Evolutionary conservation across 2,329 filamentous ascomycete genomes (phyloP).

Genomic region (Penicillium sclerotigenum): DNA sequence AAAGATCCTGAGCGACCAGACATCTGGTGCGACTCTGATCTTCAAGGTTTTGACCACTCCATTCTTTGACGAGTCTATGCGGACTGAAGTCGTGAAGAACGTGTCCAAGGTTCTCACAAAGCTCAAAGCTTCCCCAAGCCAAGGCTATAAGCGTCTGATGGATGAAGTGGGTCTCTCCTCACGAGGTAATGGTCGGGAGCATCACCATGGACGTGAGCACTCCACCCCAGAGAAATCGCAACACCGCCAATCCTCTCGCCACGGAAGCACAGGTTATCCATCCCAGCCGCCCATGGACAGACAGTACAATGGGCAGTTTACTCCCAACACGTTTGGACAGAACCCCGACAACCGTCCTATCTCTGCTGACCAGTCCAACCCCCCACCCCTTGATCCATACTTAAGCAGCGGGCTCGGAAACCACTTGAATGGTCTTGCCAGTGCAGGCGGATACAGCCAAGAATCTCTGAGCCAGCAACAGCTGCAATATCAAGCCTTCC

Average conservation of each 20-base stretch:
- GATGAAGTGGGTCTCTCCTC: conserved; percentile 89
- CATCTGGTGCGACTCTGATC: conserved; percentile 89
- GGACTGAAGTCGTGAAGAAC: conserved; percentile 83
- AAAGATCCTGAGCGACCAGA: conserved; percentile 84
- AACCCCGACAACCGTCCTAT: conserved; percentile 39
- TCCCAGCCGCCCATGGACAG: conserved; percentile 40
- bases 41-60: conserved; percentile 98
- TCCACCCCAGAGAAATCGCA: conserved; percentile 42
- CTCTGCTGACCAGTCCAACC: conserved; percentile 35
- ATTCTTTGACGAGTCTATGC: conserved; percentile 91
- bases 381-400: conserved; percentile 41
- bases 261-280: conserved; percentile 37
- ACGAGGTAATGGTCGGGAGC: conserved; percentile 39
- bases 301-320: conserved; percentile 43
- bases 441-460: conserved; percentile 35
- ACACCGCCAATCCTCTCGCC: conserved; percentile 43
- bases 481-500: conserved; percentile 57
- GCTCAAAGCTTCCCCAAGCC: conserved; percentile 88
- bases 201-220: conserved; percentile 41
- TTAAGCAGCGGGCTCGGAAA: conserved; percentile 31
- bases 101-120: conserved; percentile 83
- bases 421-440: conserved; percentile 29
- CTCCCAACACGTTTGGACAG: conserved; percentile 35
- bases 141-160: conserved; percentile 98
- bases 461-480: conserved; percentile 49